Evolutionary conservation across 495 filamentous ascomycete genomes (phyloP).

Genomic region (Daldinia decipiens): DNA sequence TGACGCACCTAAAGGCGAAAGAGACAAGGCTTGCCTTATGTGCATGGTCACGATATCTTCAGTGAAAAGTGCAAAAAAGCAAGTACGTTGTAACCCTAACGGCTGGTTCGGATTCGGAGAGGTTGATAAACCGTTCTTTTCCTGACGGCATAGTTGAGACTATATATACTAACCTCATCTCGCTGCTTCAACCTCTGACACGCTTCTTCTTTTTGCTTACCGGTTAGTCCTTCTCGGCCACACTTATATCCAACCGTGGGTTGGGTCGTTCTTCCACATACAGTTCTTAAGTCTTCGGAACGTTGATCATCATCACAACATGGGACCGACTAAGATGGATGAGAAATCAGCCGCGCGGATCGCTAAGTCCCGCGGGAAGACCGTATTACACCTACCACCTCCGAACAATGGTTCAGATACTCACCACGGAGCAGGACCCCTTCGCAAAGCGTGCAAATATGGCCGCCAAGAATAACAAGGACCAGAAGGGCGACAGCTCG

Average conservation of each 20-base stretch:
- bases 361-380: slow-evolving; percentile 52
- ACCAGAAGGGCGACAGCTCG: slow-evolving; percentile 32
- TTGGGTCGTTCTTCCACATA: not conserved
- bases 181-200: slow-evolving; percentile 4
- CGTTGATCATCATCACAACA: slow-evolving; percentile 26
- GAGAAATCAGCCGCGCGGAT: slow-evolving; percentile 59
- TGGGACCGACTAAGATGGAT: slow-evolving; percentile 58
- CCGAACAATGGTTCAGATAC: slow-evolving; percentile 1
- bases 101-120: slow-evolving; percentile 7
- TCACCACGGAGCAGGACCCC: slow-evolving; percentile 50
- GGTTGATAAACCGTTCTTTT: slow-evolving; percentile 12
- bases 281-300: not conserved
- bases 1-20: slow-evolving; percentile 7
- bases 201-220: slow-evolving; percentile 2
- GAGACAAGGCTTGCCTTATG: slow-evolving; percentile 15
- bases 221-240: not conserved
- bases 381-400: slow-evolving; percentile 33
- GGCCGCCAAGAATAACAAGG: slow-evolving; percentile 54
- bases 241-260: not conserved
- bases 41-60: slow-evolving; percentile 19
- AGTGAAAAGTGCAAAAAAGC: slow-evolving; percentile 20
- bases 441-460: slow-evolving; percentile 57
- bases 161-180: slow-evolving; percentile 22
- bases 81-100: slow-evolving; percentile 16
- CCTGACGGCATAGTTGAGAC: not conserved